Evolutionary conservation across 2,329 filamentous ascomycete genomes (phyloP).

Genomic region (Ceratocystis albifundus): DNA sequence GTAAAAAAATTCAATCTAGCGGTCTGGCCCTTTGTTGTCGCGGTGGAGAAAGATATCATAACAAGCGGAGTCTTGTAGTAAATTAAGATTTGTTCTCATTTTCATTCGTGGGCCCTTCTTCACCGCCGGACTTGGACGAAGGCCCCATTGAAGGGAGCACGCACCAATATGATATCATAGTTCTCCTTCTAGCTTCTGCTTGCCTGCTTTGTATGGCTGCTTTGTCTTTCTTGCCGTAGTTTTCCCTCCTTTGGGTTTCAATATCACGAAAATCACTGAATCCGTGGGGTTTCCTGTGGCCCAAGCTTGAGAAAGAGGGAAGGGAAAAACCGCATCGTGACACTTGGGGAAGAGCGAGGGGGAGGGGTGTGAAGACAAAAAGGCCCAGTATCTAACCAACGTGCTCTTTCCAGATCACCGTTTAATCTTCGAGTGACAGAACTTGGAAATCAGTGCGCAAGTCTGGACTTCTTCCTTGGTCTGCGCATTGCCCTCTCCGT

Average conservation of each 20-base stretch:
- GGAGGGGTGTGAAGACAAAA: background rate
- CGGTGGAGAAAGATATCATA: background rate
- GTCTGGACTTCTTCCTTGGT: background rate
- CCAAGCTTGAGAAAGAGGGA: background rate
- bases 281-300: background rate
- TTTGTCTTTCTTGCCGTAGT: background rate
- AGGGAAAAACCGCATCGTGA: background rate
- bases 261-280: background rate
- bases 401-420: background rate
- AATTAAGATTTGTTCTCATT: background rate
- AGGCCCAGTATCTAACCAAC: background rate
- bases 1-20: background rate
- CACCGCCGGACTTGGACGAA: constrained; percentile 12
- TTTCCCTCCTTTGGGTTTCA: background rate
- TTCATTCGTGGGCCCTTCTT: background rate
- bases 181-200: background rate
- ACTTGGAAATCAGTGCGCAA: background rate
- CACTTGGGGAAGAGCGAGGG: background rate
- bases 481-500: background rate
- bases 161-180: constrained; percentile 9
- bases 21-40: background rate
- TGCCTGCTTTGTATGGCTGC: background rate
- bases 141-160: background rate
- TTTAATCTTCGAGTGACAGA: background rate
- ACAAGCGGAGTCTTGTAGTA: too few species aligned